Evolutionary conservation across 1,284 basidiomycete genomes (phyloP), one percentile per base, ranked within the genome.

Genomic region (Ustilago sp.): DNA sequence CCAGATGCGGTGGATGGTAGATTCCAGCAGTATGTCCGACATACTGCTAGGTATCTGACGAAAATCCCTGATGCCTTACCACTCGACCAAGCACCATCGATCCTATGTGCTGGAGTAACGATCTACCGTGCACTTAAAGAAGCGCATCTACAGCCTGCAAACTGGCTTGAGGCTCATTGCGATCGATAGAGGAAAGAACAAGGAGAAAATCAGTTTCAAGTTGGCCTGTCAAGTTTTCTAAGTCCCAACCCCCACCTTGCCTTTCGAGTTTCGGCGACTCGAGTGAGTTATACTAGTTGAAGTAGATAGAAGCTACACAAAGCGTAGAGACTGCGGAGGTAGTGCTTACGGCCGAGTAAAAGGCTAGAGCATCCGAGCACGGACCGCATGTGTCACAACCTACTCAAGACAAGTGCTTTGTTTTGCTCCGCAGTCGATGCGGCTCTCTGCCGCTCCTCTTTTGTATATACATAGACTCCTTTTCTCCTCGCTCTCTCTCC

Each of bases 91-190:
- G 93, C 93, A n/a, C 92, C 93, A 6, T 92, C 93, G 13, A 90
- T 95, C 70, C 90, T 94, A 31, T 95, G 93, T 51, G 34, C 77
- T 89, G 93, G 92, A 61, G 87, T 93, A n/a, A 93, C 93, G 2
- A 91, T 92, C 68, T 94, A 94, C 86, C 92, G 93, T 76, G 94
- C 93, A 0, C 88, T 95, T 82, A 94, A 93, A 86, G 89, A 92
- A 86, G 90, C 90, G 63, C 87, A 89, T n/a, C 53, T 81, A 4
- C 88, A 87, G 38, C 89, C 91, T 12, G 92, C 93, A 54, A 90
- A 95, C 67, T 48, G 83, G 85, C 28, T 89, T 93, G 63, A 90
- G 91, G 28, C 92, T 94, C 38, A 90, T 95, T 73, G 93, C 93
- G 13, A 90, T 94, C 82, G 92, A 93, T 79, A 91, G 91, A 3